Base-by-base conservation (phyloP, 2,329 filamentous ascomycete species). In the Zalaria sp. region DNA sequence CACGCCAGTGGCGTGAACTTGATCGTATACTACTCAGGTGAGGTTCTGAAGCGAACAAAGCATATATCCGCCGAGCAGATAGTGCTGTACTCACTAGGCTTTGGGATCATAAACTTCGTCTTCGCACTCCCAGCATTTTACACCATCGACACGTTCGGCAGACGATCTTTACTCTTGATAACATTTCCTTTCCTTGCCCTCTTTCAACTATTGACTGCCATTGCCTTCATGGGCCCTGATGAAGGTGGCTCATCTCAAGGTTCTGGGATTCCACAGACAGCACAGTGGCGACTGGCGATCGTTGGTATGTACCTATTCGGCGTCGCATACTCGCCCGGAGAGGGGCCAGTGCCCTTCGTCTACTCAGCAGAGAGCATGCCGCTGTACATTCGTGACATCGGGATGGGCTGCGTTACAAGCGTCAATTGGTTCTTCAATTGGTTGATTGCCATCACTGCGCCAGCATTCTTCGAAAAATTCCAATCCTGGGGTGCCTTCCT, bases 51-150 rank as follows among this genome's bases (percentile, higher is more conserved):
- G 4, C 10, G 7, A 5, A 26, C 25, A 4, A 8, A 8, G 7
- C 11, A n/a, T 25, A 27, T 8, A 5, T 27, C 11, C 36, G 26
- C 7, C 25, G 10, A 11, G n/a, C 36, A 38, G 7, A 26, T 38
- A 5, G 10, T 26, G 7, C 26, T 38, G 11, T 49, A 53, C 7
- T 56, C 55, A 4, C 40, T 69, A 50, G 74, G 74, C 0, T 77
- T 76, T 45, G 75, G 75, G 2, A 56, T 77, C 0, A 63, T 75
- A 40, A 76, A 71, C 47, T 76, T 75, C 47, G 35, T 75, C 39
- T 76, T 76, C 48, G 72, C 73, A 1, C 69, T 69, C 45, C 74
- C 74, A 0, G 73, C 74, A 1, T 57, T 78, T 32, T 76, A 65
- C 65, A 72, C 71, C 3, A 62, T 63, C 41, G 59, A 63, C 39